Conservation (phyloP, 768 basidiomycete genomes). For the Suillus lakei region DNA sequence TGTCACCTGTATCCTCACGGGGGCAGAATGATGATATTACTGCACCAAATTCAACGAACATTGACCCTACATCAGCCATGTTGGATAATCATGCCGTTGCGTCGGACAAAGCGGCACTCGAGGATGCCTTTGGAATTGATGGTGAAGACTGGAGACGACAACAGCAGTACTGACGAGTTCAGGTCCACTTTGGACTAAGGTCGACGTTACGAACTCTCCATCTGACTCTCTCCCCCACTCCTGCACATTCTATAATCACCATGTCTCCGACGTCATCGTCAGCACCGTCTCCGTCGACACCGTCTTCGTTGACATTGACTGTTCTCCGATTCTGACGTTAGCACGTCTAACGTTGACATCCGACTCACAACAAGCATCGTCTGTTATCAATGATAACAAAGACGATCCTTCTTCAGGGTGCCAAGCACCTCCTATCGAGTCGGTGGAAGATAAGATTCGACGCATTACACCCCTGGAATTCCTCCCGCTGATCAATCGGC, state of each 20-base stretch:
- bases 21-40: neutral
- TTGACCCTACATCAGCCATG: neutral
- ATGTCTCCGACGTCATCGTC: neutral
- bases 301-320: neutral
- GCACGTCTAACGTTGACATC: constrained; percentile 2
- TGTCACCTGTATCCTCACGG: neutral
- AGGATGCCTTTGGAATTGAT: constrained; percentile 12
- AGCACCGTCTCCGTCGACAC: no score
- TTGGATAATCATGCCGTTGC: neutral
- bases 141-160: neutral
- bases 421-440: no score
- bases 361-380: constrained; percentile 1
- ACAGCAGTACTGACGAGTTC: neutral
- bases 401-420: constrained; percentile 13
- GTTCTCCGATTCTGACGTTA: neutral
- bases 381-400: constrained; percentile 6
- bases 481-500: constrained; percentile 28
- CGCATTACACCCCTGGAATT: constrained; percentile 33
- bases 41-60: neutral
- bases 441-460: constrained; percentile 14
- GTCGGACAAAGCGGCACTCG: constrained; percentile 2
- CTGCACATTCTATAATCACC: neutral
- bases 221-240: no score
- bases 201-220: neutral
- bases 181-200: neutral